Evolutionary conservation across 352 stramenopile genomes (phyloP).

Genomic region (Phytopythium litorale): DNA sequence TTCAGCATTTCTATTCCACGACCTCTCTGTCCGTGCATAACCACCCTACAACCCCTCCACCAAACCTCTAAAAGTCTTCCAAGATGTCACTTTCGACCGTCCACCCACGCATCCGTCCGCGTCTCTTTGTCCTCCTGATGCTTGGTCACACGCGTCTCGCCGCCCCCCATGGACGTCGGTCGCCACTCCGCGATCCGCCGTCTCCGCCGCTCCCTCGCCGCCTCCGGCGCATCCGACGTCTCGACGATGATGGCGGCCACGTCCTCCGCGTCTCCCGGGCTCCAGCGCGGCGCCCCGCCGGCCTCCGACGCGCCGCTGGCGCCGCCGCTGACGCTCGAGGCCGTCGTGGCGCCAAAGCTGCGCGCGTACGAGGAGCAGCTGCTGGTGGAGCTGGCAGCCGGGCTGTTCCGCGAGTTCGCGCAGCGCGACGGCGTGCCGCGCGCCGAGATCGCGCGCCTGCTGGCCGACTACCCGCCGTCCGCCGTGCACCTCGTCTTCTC

Average conservation of each 20-base stretch:
- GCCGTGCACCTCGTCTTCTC: slow-evolving; percentile 27
- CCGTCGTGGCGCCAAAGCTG: slow-evolving; percentile 23
- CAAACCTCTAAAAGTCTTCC: no score
- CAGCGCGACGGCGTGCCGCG: slow-evolving; percentile 26
- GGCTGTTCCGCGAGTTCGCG: slow-evolving; percentile 28
- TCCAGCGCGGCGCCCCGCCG: neutral
- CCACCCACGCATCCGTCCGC: no score
- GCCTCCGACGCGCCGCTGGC: neutral
- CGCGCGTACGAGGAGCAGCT: slow-evolving; percentile 33
- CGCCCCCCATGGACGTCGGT: no score
- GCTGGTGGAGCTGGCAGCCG: slow-evolving; percentile 33
- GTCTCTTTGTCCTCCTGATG: no score
- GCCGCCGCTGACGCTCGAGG: slow-evolving; percentile 14
- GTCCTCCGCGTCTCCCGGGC: neutral
- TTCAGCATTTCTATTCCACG: no score
- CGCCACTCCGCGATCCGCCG: no score
- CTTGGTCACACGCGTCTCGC: no score
- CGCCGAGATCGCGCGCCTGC: slow-evolving; percentile 23
- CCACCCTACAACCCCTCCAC: no score
- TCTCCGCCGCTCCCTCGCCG: no score
- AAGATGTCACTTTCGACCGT: no score
- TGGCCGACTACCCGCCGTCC: slow-evolving; percentile 26
- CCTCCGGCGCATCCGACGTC: neutral
- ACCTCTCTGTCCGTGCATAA: no score
- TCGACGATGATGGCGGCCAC: neutral